phyloP scores from a whole-genome alignment of 225 moss, liverwort and hornwort species.

The Pleurozium schreberi region DNA sequence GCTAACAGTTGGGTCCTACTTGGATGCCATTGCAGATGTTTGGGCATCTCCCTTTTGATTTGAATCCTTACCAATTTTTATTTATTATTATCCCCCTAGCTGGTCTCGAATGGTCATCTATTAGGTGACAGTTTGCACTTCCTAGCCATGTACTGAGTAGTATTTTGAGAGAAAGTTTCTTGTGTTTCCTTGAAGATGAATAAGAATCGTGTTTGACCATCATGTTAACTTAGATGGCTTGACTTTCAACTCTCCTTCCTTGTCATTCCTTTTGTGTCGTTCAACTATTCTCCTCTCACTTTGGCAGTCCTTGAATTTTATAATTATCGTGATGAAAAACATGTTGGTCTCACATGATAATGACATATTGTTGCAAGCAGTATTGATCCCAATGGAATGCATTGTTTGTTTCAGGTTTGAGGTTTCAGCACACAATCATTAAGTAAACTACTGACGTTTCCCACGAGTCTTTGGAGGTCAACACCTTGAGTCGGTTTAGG shows the following conservation, averaged over 20 bases:
- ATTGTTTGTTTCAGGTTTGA: background rate
- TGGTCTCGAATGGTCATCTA: fast-evolving
- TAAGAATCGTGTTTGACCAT: background rate
- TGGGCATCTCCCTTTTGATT: too few species aligned
- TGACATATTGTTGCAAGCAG: background rate
- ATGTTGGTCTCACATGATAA: background rate
- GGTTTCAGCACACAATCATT: background rate
- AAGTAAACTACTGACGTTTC: too few species aligned
- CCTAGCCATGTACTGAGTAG: background rate
- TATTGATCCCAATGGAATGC: background rate
- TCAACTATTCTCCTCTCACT: background rate
- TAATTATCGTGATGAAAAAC: background rate
- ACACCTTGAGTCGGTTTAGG: background rate
- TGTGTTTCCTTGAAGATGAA: background rate
- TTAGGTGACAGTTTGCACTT: background rate
- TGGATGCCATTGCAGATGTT: background rate
- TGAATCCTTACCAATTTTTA: too few species aligned
- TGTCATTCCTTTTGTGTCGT: background rate
- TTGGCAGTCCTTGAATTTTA: background rate
- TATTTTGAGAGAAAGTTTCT: background rate
- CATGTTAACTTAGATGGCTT: background rate
- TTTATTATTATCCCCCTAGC: background rate
- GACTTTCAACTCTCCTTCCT: background rate
- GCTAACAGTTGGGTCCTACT: background rate
- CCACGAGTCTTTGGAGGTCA: background rate